phyloP scores from a whole-genome alignment of 139 green algal species.

The Penium margaritaceum region DNA sequence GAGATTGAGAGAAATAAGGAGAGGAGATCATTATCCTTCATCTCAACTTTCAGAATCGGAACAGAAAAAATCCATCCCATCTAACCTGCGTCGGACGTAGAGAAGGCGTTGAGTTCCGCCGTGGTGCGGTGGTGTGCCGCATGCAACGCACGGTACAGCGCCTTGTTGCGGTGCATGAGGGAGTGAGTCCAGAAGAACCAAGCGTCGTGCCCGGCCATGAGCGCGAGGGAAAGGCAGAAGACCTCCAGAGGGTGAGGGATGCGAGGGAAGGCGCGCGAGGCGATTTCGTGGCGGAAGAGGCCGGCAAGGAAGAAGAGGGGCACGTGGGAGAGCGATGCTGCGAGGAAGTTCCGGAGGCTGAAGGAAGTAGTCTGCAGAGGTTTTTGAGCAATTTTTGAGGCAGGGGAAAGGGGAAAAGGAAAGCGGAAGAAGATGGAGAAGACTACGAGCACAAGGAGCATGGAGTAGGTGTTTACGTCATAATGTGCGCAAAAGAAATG shows the following conservation, averaged over 20 bases:
- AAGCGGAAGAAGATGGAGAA: not conserved
- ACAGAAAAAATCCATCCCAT: not conserved
- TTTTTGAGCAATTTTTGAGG: not conserved
- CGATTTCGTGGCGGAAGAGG: not conserved
- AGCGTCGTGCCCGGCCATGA: constrained; percentile 31
- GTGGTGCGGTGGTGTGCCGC: constrained; percentile 11
- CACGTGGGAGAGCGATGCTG: not conserved
- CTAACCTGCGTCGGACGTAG: constrained; percentile 16
- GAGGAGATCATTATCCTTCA: not conserved
- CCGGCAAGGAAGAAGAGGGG: not conserved
- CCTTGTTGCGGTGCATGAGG: constrained; percentile 29
- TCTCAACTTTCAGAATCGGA: not conserved
- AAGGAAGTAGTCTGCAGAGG: not conserved
- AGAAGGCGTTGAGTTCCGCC: constrained; percentile 1
- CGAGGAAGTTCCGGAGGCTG: not conserved
- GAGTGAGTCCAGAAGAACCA: constrained; percentile 38
- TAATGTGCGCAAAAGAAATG: no score
- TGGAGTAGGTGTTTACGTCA: no score
- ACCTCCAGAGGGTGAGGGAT: not conserved
- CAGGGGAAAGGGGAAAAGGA: not conserved
- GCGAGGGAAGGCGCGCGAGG: not conserved
- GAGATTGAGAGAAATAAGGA: not conserved
- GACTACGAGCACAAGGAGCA: not conserved
- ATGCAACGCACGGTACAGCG: constrained; percentile 17
- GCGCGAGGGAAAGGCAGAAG: constrained; percentile 7